Percentiles rank a stretch among this genome's conserved stretches.
These are phyloP conservation scores for Cordia subcordata DNA, from an alignment of 257 asterid genomes.

Conservation along the genomic window DNA sequence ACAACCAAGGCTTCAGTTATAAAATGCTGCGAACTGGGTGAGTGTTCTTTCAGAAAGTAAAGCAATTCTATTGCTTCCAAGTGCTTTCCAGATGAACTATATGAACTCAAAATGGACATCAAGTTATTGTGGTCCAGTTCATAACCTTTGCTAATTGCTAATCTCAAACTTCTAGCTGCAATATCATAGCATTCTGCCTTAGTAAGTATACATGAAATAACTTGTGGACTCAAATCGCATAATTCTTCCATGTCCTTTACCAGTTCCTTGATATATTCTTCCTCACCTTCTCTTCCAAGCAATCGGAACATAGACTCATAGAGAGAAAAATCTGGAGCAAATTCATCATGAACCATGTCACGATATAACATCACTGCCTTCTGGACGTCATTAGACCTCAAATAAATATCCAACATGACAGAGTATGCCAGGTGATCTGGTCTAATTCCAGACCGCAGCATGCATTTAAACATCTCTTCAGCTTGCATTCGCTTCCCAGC, in stretches of 20 bases:
- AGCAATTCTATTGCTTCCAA: constrained; percentile 72
- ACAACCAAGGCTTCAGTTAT: constrained; percentile 69
- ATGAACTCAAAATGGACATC: constrained; percentile 66
- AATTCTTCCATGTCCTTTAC: constrained; percentile 62
- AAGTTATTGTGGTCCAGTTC: constrained; percentile 48
- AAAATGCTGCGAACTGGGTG: constrained; percentile 46
- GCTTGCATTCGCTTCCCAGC: constrained; percentile 71
- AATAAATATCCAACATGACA: constrained; percentile 69
- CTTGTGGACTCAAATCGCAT: constrained; percentile 53
- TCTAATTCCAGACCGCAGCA: constrained; percentile 79
- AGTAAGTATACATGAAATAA: constrained; percentile 60
- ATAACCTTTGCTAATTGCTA: constrained; percentile 51
- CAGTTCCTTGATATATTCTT: constrained; percentile 44
- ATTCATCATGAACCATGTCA: constrained; percentile 70
- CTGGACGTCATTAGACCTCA: constrained; percentile 60
- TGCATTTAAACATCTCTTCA: constrained; percentile 62
- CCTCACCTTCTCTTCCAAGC: constrained; percentile 51
- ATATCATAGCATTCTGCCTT: constrained; percentile 72
- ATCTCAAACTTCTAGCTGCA: constrained; percentile 68
- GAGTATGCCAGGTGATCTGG: constrained; percentile 85
- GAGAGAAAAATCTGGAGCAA: constrained; percentile 53
- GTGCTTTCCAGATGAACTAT: constrained; percentile 76
- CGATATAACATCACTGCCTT: constrained; percentile 59
- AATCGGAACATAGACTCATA: constrained; percentile 53
- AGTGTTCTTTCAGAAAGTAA: constrained; percentile 54